Conservation (phyloP, 805 yeast species). For the Starmera caribaea region DNA sequence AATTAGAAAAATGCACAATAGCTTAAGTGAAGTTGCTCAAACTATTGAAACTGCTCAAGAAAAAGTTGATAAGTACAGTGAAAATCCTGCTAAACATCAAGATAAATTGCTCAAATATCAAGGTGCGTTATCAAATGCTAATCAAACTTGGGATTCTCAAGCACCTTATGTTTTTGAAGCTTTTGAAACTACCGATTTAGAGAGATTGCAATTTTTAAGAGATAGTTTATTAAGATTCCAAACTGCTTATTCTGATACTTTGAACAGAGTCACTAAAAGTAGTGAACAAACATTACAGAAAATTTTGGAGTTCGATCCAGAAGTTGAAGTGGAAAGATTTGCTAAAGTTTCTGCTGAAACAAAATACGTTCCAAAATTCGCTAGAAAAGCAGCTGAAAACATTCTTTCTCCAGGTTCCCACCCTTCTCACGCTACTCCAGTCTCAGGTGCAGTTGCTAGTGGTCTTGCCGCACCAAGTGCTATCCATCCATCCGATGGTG, state of each 20-base stretch:
- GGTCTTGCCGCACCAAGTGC: no score
- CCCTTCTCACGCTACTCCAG: conserved; percentile 1
- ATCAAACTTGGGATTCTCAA: conserved; percentile 61
- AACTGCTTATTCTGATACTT: conserved; percentile 46
- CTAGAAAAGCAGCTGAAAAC: conserved; percentile 19
- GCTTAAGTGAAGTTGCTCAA: conserved; percentile 33
- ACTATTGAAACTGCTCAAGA: conserved; percentile 30
- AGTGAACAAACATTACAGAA: conserved; percentile 61
- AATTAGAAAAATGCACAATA: conserved; percentile 35
- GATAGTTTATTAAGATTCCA: conserved; percentile 57
- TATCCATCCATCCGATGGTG: no score
- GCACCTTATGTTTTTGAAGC: conserved; percentile 71
- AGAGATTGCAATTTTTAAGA: conserved; percentile 52
- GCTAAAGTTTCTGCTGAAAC: conserved; percentile 30
- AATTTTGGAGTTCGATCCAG: conserved; percentile 53
- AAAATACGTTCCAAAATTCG: conserved; percentile 14
- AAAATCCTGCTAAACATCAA: conserved; percentile 12
- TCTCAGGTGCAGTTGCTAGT: background rate
- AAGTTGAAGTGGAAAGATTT: conserved; percentile 48
- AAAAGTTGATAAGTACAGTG: conserved; percentile 27
- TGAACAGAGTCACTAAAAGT: conserved; percentile 32
- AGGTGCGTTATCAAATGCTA: conserved; percentile 33
- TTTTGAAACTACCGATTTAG: conserved; percentile 63
- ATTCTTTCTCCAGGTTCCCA: background rate
- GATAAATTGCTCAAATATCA: conserved; percentile 24